These are phyloP conservation scores for Eragrostis tef DNA, from an alignment of 202 grass and related monocot genomes.

Conservation along the genomic window DNA sequence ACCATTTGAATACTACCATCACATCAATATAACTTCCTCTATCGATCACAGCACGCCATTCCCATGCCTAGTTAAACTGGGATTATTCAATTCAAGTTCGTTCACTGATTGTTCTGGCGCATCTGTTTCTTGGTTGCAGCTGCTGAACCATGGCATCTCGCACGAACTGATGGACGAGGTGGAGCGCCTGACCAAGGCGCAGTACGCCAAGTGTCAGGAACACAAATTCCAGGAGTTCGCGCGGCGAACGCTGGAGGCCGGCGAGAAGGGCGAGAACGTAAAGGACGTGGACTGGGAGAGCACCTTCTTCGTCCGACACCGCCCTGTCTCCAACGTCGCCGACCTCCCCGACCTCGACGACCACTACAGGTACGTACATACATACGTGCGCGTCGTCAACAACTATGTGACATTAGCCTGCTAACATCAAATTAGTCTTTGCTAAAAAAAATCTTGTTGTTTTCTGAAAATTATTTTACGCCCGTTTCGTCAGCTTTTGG, in stretches of 20 bases:
- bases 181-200: slow-evolving; percentile 79
- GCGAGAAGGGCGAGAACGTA: slow-evolving; percentile 47
- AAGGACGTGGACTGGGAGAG: slow-evolving; percentile 88
- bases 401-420: not conserved
- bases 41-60: not conserved
- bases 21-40: too few species aligned
- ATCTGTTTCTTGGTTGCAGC: slow-evolving; percentile 27
- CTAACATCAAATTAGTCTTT: not conserved
- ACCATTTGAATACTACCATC: not conserved
- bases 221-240: slow-evolving; percentile 68
- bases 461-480: not conserved
- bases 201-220: slow-evolving; percentile 59
- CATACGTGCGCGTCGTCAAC: not conserved
- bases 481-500: not conserved
- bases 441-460: not conserved
- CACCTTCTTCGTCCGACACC: slow-evolving; percentile 86
- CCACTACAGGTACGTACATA: slow-evolving; percentile 57
- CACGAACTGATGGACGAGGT: slow-evolving; percentile 89
- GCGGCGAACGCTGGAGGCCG: slow-evolving; percentile 56
- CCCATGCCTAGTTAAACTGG: not conserved
- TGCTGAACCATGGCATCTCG: slow-evolving; percentile 84
- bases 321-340: slow-evolving; percentile 67
- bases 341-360: slow-evolving; percentile 71
- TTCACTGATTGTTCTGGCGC: not conserved
- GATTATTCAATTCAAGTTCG: not conserved